Evolutionary conservation across 2,329 filamentous ascomycete genomes (phyloP), one percentile per base, ranked within the genome.

Genomic region (Xenoacremonium recifei): DNA sequence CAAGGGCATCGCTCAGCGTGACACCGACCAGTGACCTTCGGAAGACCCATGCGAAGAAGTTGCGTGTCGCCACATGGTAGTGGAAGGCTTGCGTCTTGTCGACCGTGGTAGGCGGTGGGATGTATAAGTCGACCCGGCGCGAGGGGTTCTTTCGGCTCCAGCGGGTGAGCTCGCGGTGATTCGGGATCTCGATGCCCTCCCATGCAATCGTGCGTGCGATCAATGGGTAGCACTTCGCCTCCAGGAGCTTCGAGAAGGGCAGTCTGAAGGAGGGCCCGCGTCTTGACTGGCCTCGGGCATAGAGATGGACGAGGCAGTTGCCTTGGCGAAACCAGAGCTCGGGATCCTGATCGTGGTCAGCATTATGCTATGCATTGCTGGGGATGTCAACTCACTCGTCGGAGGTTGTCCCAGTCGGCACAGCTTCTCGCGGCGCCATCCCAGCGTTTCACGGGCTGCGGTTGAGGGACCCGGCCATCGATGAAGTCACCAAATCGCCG

Each of bases 11-110:
- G 2, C 87, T 85, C 15, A 93, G 73, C 39, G 79, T 75, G 25
- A 74, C 67, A 5, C 86, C 87, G 2, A 89, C 86, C 23, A 91
- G 59, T 1, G 87, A 79, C 45, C 77, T 77, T 3, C 77, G 70
- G 42, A 79, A 76, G 2, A 87, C 62, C 71, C 83, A 90, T 4
- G 87, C 87, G 44, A 91, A 84, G 53, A 89, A 79, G 57, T 92
- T 92, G 12, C 87, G 77, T 3, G 80, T 87, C 2, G 82, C 79
- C 5, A 89, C 59, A 53, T 89, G 83, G 60, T 85, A 85, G 27
- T 71, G 63, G 51, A 81, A 79, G 0, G 77, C 68, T 46, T 82
- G 73, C 4, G 74, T 69, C 49, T 74, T 72, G 35, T 76, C 72
- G 4, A 71, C 64, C 23, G 68, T 64, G 2, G 73, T 58, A 1